Evolutionary conservation across 805 yeast species (phyloP).

Genomic region (Wickerhamiella brachini): DNA sequence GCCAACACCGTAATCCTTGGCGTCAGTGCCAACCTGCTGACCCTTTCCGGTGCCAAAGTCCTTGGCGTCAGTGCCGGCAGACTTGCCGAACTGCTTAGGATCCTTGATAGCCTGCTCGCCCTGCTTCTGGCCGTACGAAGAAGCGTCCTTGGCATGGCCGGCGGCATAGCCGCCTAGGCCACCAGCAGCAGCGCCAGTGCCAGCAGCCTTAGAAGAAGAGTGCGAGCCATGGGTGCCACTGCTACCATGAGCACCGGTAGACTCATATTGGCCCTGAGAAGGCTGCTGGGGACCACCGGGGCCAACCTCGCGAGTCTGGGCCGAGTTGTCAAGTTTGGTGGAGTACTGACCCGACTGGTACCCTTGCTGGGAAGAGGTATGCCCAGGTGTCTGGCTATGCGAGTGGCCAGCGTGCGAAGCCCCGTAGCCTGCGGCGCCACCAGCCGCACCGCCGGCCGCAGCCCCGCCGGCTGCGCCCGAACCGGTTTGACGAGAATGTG

Average conservation of each 20-base stretch:
- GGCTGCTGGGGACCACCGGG: not conserved
- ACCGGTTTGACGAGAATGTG: not conserved
- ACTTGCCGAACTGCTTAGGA: not conserved
- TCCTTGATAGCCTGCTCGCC: not conserved
- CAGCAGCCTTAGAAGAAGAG: not conserved
- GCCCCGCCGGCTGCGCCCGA: not conserved
- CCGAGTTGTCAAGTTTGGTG: not conserved
- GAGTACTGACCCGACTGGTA: not conserved
- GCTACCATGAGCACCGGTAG: not conserved
- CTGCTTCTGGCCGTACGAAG: not conserved
- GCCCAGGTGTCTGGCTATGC: not conserved
- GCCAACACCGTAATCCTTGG: not conserved
- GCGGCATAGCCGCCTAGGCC: conserved; percentile 1
- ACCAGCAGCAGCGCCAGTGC: conserved; percentile 1
- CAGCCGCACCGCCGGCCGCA: conserved; percentile 1
- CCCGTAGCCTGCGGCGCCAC: not conserved
- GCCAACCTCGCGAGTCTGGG: not conserved
- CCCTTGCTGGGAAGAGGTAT: not conserved
- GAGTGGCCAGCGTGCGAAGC: not conserved
- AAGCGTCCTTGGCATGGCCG: not conserved
- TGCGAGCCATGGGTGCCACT: not conserved
- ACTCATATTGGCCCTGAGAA: not conserved
- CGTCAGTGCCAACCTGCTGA: not conserved
- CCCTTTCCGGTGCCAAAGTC: not conserved
- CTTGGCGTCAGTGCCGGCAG: not conserved